Evolutionary conservation across 2,329 filamentous ascomycete genomes (phyloP).

Genomic region (Microcyclospora tardicrescens): DNA sequence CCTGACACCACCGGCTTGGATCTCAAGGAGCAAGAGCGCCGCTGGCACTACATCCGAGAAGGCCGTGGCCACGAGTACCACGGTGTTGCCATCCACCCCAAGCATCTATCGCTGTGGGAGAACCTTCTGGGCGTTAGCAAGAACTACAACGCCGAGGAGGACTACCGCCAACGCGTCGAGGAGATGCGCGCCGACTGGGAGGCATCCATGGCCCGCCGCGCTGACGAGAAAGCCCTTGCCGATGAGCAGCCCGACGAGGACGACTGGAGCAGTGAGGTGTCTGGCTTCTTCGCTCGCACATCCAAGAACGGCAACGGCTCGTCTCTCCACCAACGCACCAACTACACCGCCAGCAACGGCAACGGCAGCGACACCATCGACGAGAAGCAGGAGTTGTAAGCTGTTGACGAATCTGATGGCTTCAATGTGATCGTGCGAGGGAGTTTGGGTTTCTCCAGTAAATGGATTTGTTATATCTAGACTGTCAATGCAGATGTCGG

Average conservation of each 20-base stretch:
- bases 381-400: neutral
- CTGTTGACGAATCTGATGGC: too few relatives aligned
- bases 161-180: constrained; percentile 66
- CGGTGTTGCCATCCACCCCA: constrained; percentile 79
- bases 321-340: neutral
- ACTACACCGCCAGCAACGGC: neutral
- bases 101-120: constrained; percentile 83
- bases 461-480: too few relatives aligned
- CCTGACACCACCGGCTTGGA: constrained; percentile 96
- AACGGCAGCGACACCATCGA: neutral
- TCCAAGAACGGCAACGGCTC: constrained; percentile 7
- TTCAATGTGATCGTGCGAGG: too few relatives aligned
- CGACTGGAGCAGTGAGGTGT: constrained; percentile 37
- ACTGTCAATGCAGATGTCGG: too few relatives aligned
- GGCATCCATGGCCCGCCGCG: constrained; percentile 42
- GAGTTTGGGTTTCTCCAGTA: too few relatives aligned
- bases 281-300: constrained; percentile 42
- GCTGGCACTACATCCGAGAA: constrained; percentile 74
- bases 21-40: constrained; percentile 90
- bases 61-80: constrained; percentile 76
- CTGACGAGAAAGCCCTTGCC: constrained; percentile 35
- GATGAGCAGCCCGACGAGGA: constrained; percentile 30
- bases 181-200: constrained; percentile 55
- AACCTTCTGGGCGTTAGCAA: constrained; percentile 65
- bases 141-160: constrained; percentile 67